phyloP scores from a whole-genome alignment of 805 yeast genomes.

The Saturnispora mendoncae region DNA sequence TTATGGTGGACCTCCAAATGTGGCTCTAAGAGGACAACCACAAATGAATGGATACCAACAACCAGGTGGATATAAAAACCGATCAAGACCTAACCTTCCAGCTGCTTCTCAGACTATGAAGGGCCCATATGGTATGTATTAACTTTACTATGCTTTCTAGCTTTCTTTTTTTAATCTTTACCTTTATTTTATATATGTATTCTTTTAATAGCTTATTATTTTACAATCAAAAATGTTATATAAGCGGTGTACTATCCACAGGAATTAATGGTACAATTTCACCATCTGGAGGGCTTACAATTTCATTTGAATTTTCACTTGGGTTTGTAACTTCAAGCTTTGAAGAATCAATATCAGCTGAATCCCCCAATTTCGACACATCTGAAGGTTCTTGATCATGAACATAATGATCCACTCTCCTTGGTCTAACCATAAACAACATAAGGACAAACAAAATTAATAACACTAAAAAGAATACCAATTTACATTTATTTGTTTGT shows the following conservation, averaged over 20 bases:
- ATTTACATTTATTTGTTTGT: conserved; percentile 82
- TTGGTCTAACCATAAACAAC: conserved; percentile 61
- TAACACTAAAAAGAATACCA: conserved; percentile 64
- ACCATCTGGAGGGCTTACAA: background rate
- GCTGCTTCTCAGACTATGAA: conserved; percentile 24
- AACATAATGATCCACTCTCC: conserved; percentile 23
- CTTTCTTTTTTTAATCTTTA: background rate
- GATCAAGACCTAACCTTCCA: conserved; percentile 12
- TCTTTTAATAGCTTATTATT: background rate
- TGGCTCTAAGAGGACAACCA: conserved; percentile 9
- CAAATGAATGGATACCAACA: conserved; percentile 3
- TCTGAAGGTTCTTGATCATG: conserved; percentile 17
- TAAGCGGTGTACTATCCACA: background rate
- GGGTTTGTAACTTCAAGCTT: background rate
- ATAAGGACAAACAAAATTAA: conserved; percentile 65
- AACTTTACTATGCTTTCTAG: background rate
- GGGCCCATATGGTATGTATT: conserved; percentile 35
- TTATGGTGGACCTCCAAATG: conserved; percentile 3
- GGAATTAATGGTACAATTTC: conserved; percentile 6
- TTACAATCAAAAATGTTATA: background rate
- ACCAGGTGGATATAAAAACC: conserved; percentile 1
- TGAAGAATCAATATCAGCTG: background rate
- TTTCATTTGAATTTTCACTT: background rate
- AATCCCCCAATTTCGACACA: too few relatives aligned
- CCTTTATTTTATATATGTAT: background rate